These are phyloP conservation scores for Tulasnella sp. DNA, from an alignment of 768 basidiomycete species.

Conservation along the genomic window DNA sequence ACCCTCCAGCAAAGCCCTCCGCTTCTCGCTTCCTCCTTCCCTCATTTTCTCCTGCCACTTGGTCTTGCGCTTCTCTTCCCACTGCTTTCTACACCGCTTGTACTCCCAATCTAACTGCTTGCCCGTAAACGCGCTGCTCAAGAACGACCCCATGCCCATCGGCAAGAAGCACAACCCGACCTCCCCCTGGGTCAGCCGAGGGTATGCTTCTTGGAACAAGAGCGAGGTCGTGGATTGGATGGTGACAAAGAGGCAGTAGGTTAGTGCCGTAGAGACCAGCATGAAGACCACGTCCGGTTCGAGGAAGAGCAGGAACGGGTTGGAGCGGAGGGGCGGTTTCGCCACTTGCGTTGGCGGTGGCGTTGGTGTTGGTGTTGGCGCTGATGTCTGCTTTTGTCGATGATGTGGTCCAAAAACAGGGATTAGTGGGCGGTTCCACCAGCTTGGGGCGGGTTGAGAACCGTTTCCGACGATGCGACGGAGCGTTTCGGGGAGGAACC, in stretches of 20 bases:
- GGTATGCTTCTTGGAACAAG: conserved; percentile 61
- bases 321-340: conserved; percentile 42
- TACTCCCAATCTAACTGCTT: conserved; percentile 70
- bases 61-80: conserved; percentile 42
- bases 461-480: conserved; percentile 52
- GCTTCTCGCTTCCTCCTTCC: background rate
- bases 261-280: conserved; percentile 55
- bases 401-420: conserved; percentile 40
- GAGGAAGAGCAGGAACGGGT: conserved; percentile 20
- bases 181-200: conserved; percentile 57
- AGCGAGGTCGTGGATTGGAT: conserved; percentile 61
- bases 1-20: background rate
- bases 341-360: background rate
- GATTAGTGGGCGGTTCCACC: conserved; percentile 44
- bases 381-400: background rate
- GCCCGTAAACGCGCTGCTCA: conserved; percentile 64
- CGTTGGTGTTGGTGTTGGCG: background rate
- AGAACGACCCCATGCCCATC: conserved; percentile 69
- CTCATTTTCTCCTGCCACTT: conserved; percentile 20
- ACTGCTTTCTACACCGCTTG: conserved; percentile 40
- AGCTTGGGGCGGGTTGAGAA: conserved; percentile 43
- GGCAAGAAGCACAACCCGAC: conserved; percentile 80
- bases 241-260: conserved; percentile 60
- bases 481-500: conserved; percentile 54
- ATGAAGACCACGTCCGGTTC: conserved; percentile 61